A percentile compares a stretch with the other conserved stretches of the same genome.
Evolutionary conservation across 1,284 basidiomycete species (phyloP).

Genomic region (Porodaedalea pini): DNA sequence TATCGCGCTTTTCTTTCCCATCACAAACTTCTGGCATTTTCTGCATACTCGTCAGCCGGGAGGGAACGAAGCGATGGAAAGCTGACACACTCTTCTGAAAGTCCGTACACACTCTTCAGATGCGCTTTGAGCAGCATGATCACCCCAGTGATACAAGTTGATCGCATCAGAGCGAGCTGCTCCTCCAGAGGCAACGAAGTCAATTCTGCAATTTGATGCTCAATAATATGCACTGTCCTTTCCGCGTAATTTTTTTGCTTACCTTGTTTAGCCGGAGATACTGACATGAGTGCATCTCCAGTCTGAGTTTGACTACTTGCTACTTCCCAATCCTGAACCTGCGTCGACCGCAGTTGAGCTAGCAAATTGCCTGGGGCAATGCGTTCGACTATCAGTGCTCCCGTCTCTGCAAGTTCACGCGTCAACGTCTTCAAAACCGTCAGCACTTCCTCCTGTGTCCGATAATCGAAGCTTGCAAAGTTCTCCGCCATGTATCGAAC

Average conservation of each 20-base stretch:
- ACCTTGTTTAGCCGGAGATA: constrained; percentile 8
- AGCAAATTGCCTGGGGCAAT: constrained; percentile 67
- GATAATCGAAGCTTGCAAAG: constrained; percentile 88
- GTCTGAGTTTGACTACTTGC: neutral
- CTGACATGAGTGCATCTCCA: neutral
- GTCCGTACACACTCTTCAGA: constrained; percentile 73
- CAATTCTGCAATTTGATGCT: constrained; percentile 10
- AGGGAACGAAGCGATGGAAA: neutral
- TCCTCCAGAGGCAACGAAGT: constrained; percentile 27
- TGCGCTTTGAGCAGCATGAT: constrained; percentile 83
- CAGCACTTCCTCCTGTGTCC: constrained; percentile 89
- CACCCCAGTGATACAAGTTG: constrained; percentile 73
- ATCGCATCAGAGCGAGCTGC: constrained; percentile 48
- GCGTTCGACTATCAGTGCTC: constrained; percentile 72
- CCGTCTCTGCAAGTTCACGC: constrained; percentile 76
- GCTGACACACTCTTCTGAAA: constrained; percentile 75
- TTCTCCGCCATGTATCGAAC: constrained; percentile 93
- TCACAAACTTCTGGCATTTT: constrained; percentile 82
- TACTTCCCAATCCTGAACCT: constrained; percentile 14
- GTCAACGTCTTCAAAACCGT: constrained; percentile 82
- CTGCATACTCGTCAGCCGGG: constrained; percentile 42
- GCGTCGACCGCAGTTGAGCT: constrained; percentile 41
- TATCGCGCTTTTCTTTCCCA: constrained; percentile 80
- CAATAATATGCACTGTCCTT: neutral
- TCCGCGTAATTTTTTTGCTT: neutral